phyloP scores from a whole-genome alignment of 192 early-diverging fungal species.

The Coemansia sp. region DNA sequence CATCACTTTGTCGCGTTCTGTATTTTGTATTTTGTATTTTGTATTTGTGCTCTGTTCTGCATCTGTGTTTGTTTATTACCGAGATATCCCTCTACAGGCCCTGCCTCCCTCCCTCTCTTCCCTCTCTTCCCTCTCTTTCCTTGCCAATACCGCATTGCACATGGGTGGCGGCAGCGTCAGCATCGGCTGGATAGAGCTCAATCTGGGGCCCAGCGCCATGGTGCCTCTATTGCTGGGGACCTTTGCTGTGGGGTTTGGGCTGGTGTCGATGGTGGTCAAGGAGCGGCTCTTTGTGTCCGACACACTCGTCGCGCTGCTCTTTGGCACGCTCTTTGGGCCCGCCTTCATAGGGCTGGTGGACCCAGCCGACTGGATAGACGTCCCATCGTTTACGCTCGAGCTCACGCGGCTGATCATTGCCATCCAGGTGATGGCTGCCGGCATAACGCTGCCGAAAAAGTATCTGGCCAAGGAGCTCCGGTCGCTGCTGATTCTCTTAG shows the following conservation, averaged over 20 bases:
- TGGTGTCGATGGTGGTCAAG: conserved; percentile 62
- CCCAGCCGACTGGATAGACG: conserved; percentile 52
- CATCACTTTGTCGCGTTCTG: too few species aligned
- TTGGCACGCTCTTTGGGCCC: conserved; percentile 77
- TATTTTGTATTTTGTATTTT: too few species aligned
- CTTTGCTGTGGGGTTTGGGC: conserved; percentile 63
- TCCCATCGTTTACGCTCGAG: conserved; percentile 55
- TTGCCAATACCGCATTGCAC: too few species aligned
- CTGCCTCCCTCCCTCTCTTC: too few species aligned
- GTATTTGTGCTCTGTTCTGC: too few species aligned
- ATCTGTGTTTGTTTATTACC: too few species aligned
- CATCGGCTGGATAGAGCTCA: conserved; percentile 11
- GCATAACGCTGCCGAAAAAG: conserved; percentile 72
- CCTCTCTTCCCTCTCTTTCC: too few species aligned
- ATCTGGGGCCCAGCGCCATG: conserved; percentile 11
- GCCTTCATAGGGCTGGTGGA: conserved; percentile 62
- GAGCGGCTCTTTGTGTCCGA: conserved; percentile 66
- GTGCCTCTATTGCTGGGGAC: conserved; percentile 56
- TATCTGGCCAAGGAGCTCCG: conserved; percentile 63
- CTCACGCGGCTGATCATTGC: conserved; percentile 72
- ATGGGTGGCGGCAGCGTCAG: not conserved
- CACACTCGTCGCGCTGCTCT: conserved; percentile 70
- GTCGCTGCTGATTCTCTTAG: conserved; percentile 64
- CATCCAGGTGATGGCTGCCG: conserved; percentile 78
- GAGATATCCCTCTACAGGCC: too few species aligned